These are phyloP conservation scores for Neofusicoccum ribis DNA, from an alignment of 2,329 filamentous ascomycete genomes.

Conservation along the genomic window DNA sequence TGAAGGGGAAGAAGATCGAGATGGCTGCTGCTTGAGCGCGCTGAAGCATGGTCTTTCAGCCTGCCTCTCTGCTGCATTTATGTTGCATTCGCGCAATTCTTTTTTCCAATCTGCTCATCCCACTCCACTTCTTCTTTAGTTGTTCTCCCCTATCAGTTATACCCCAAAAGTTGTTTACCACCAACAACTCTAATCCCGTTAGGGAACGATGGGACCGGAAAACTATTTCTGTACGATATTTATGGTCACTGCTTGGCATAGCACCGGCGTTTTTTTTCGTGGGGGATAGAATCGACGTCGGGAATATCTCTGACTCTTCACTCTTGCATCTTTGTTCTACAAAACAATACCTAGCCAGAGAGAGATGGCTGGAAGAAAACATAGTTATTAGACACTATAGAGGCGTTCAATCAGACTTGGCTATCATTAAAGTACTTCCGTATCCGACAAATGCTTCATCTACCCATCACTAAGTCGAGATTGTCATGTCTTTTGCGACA, in stretches of 20 bases:
- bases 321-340: not conserved
- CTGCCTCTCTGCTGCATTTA: too few relatives aligned
- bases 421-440: too few relatives aligned
- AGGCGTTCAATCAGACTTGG: too few relatives aligned
- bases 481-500: too few relatives aligned
- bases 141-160: not conserved
- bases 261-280: not conserved
- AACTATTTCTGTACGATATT: not conserved
- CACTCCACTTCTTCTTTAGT: not conserved
- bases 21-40: slow-evolving; percentile 8
- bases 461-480: too few relatives aligned
- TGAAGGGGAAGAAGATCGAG: slow-evolving; percentile 56
- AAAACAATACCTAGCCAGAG: too few relatives aligned
- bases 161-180: not conserved
- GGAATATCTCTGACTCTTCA: not conserved
- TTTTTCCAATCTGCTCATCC: not conserved
- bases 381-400: too few relatives aligned
- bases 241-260: not conserved
- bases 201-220: not conserved
- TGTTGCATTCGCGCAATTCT: not conserved
- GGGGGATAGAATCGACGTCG: not conserved
- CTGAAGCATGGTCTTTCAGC: not conserved
- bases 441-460: too few relatives aligned
- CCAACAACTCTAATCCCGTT: not conserved
- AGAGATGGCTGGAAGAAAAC: too few relatives aligned